Evolutionary conservation across 345 rosid genomes (phyloP).

Genomic region (Garcia nutans): DNA sequence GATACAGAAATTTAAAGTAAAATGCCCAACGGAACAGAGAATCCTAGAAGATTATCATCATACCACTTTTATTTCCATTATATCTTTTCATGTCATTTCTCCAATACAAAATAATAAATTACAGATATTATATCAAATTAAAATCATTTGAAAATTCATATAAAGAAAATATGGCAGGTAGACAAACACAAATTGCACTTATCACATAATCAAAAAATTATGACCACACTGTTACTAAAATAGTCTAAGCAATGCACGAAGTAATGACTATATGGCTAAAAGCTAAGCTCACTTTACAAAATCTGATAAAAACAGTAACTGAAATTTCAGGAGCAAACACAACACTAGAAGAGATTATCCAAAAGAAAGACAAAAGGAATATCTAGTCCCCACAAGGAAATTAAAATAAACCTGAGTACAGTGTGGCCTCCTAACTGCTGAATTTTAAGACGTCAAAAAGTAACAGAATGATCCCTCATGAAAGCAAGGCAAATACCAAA

Average conservation of each 20-base stretch:
- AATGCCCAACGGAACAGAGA: background rate
- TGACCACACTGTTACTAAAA: background rate
- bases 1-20: background rate
- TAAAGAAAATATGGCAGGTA: background rate
- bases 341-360: background rate
- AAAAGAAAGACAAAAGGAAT: background rate
- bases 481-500: too few species aligned
- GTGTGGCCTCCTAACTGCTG: too few species aligned
- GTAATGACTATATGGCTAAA: background rate
- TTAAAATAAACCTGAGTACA: background rate
- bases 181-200: background rate
- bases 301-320: background rate
- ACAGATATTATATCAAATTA: background rate
- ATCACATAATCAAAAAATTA: background rate
- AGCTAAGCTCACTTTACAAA: background rate
- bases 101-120: background rate
- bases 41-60: background rate
- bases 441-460: too few species aligned
- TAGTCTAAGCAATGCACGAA: background rate
- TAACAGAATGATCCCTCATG: too few species aligned
- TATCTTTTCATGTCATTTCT: background rate
- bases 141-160: background rate
- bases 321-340: background rate
- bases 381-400: background rate
- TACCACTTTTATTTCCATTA: background rate